Evolutionary conservation across 306 rosid species (phyloP).

Genomic region (Morella rubra): DNA sequence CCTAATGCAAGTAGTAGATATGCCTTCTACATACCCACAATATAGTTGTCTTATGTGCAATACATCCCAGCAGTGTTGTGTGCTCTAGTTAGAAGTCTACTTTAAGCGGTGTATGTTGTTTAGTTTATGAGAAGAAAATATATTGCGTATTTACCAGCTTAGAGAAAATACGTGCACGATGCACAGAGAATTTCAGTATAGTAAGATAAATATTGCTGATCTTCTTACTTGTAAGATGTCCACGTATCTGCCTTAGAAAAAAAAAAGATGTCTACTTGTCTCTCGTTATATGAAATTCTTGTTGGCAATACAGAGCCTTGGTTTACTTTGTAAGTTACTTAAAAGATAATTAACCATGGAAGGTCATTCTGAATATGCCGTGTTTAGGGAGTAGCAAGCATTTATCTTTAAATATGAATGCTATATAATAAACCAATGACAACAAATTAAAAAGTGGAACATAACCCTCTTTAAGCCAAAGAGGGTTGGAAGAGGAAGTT

Average conservation of each 20-base stretch:
- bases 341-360: neutral
- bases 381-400: neutral
- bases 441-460: too few relatives aligned
- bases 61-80: neutral
- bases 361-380: neutral
- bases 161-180: constrained; percentile 2
- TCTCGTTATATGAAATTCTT: neutral
- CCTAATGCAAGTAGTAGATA: neutral
- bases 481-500: too few relatives aligned
- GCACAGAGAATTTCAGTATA: neutral
- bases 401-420: too few relatives aligned
- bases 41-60: neutral
- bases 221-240: neutral
- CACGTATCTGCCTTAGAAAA: neutral
- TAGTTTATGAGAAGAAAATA: neutral
- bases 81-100: constrained; percentile 15
- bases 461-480: too few relatives aligned
- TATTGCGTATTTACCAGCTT: constrained; percentile 6
- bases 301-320: neutral
- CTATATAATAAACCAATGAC: too few relatives aligned
- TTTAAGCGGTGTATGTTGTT: constrained; percentile 7
- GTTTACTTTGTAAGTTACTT: neutral
- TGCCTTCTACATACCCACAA: neutral
- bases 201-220: neutral
- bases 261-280: too few relatives aligned